These are phyloP conservation scores for Danielia oregonensis DNA, from an alignment of 805 yeast species.

Conservation along the genomic window DNA sequence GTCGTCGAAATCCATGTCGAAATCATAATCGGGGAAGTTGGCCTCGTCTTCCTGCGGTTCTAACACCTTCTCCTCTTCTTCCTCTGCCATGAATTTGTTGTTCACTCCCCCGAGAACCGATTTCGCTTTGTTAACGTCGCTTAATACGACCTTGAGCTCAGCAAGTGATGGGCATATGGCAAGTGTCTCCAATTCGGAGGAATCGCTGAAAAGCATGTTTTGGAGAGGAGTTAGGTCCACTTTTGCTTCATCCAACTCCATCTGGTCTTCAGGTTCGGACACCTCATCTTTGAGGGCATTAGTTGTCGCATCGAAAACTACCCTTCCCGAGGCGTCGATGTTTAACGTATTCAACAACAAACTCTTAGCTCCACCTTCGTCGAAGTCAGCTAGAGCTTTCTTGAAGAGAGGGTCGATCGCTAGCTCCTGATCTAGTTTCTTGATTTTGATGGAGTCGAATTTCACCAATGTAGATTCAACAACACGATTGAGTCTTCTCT, in stretches of 20 bases:
- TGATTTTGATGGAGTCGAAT: slow-evolving; percentile 49
- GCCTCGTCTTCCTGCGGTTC: not conserved
- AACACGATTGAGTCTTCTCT: slow-evolving; percentile 17
- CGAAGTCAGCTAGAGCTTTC: slow-evolving; percentile 72
- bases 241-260: slow-evolving; percentile 2
- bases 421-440: slow-evolving; percentile 59
- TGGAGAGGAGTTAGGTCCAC: slow-evolving; percentile 19
- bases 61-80: slow-evolving; percentile 5
- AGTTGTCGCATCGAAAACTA: slow-evolving; percentile 62
- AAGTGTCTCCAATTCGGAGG: slow-evolving; percentile 18
- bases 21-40: slow-evolving; percentile 9
- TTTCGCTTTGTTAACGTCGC: slow-evolving; percentile 53
- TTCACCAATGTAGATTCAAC: slow-evolving; percentile 18
- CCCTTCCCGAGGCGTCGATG: slow-evolving; percentile 50
- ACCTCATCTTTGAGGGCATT: slow-evolving; percentile 17
- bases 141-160: slow-evolving; percentile 55
- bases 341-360: slow-evolving; percentile 59
- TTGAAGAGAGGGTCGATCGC: slow-evolving; percentile 73
- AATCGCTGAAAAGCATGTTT: slow-evolving; percentile 19
- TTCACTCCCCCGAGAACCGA: slow-evolving; percentile 38
- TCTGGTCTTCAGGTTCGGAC: slow-evolving; percentile 6
- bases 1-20: slow-evolving; percentile 22
- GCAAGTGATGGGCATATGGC: slow-evolving; percentile 70
- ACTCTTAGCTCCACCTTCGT: slow-evolving; percentile 79
- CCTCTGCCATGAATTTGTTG: slow-evolving; percentile 22